These are phyloP conservation scores for Cucumis melo DNA, from an alignment of 306 rosid species.

Conservation along the genomic window DNA sequence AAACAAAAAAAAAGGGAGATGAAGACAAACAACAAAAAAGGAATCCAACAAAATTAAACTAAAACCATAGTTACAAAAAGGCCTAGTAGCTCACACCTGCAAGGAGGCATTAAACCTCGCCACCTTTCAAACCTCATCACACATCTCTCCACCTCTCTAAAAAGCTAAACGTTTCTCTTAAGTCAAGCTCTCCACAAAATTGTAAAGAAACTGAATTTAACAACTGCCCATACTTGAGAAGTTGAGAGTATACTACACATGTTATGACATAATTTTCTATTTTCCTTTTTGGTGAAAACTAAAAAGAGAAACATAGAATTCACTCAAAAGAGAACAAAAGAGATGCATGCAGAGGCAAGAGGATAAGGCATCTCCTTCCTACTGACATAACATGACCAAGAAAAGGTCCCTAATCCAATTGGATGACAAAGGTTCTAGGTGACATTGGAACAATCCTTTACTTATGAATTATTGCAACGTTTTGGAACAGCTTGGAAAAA, in stretches of 20 bases:
- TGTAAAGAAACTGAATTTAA: no score
- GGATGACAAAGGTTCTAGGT: background rate
- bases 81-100: no score
- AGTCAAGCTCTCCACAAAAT: no score
- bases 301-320: background rate
- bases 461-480: background rate
- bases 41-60: no score
- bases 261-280: background rate
- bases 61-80: no score
- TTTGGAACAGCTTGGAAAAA: background rate
- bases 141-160: no score
- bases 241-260: no score
- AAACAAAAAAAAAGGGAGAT: no score
- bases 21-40: no score
- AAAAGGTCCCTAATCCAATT: background rate
- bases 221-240: background rate
- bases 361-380: background rate
- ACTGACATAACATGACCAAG: background rate
- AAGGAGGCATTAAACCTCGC: no score
- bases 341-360: background rate
- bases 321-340: background rate
- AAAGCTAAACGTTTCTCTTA: no score
- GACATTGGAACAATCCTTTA: background rate
- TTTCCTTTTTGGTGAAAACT: background rate
- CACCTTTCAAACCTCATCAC: no score